Evolutionary conservation across 176 grass and related monocot genomes (phyloP), one percentile per base, ranked within the genome.

Genomic region (Triticum dicoccoides): DNA sequence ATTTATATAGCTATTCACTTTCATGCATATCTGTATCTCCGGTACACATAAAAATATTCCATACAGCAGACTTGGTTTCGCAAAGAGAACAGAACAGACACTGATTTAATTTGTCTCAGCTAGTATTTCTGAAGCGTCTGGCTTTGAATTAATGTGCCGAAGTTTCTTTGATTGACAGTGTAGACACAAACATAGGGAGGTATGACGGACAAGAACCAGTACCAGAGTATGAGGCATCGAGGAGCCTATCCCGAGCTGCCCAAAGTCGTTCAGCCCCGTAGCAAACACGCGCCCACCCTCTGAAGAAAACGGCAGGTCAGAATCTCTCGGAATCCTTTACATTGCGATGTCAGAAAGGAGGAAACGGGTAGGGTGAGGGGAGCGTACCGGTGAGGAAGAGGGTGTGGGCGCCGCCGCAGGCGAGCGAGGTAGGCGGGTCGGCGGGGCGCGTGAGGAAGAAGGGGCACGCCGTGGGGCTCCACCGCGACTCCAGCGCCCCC

Each of bases 341-440:
- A 54, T 54, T 18, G 5, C 51, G 51, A 18, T 54, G 51, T 18
- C 49, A 54, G 51, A 2, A 54, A 54, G 0, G 15, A 54, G 5
- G 51, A 54, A 70, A 8, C 8, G 18, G 11, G 71, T 3, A 33
- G 17, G 37, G 64, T 30, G 13, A 59, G 54, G 20, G 54, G 54
- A 59, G 9, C 58, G 47, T 89, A 90, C 96, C 63, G 61, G 96
- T 91, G 41, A 98, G 92, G 82, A 98, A 98, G 81, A 98, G 91
- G 49, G 96, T 98, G 85, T 95, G 96, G 1, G 96, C 96, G 47
- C 96, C 96, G 25, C 93, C 93, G 79, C 96, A 98, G 51, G 91
- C 79, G 59, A 98, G 89, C 76, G 90, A 92, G 23, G 81, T 38
- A 1, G 89, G 96, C 27, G 86, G 90, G 80, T 98, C 93, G 8